These are phyloP conservation scores for Fomitopsis pulvina DNA, from an alignment of 768 basidiomycete species.

Conservation along the genomic window DNA sequence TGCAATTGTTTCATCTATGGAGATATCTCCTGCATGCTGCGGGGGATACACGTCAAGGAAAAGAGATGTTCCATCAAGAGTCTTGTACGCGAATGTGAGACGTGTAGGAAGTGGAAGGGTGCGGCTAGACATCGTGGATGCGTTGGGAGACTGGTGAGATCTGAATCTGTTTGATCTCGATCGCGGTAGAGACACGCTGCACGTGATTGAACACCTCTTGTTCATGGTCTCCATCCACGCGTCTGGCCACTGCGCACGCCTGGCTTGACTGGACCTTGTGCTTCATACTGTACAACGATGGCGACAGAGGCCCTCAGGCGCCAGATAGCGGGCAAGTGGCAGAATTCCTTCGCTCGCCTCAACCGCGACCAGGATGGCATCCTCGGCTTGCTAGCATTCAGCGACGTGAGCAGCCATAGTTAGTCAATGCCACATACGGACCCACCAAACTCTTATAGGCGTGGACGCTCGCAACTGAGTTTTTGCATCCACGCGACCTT, in stretches of 20 bases:
- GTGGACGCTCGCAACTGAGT: slow-evolving; percentile 49
- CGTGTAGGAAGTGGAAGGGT: neutral
- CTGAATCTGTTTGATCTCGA: neutral
- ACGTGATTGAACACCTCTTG: neutral
- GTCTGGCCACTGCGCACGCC: neutral
- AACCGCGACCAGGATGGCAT: slow-evolving; percentile 25
- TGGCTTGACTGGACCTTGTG: neutral
- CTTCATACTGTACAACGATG: no score
- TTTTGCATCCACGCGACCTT: slow-evolving; percentile 50
- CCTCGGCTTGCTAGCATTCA: slow-evolving; percentile 41
- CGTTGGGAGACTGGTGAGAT: neutral
- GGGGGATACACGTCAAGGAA: slow-evolving; percentile 31
- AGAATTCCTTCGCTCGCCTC: slow-evolving; percentile 21
- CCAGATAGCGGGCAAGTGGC: slow-evolving; percentile 22
- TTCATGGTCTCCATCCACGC: neutral
- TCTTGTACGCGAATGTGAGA: slow-evolving; percentile 32
- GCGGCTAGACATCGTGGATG: neutral
- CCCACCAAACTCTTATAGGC: slow-evolving; percentile 35
- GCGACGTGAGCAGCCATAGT: slow-evolving; percentile 37
- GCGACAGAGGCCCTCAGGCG: slow-evolving; percentile 14
- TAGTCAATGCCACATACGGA: neutral
- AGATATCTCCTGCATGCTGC: no score
- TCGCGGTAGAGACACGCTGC: neutral
- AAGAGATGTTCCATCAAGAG: slow-evolving; percentile 18
- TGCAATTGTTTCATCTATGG: no score